A percentile compares a stretch with the other conserved stretches of the same genome.
These are phyloP conservation scores for Trypanosoma cruzi DNA, from an alignment of 208 protist genomes.

Conservation along the genomic window DNA sequence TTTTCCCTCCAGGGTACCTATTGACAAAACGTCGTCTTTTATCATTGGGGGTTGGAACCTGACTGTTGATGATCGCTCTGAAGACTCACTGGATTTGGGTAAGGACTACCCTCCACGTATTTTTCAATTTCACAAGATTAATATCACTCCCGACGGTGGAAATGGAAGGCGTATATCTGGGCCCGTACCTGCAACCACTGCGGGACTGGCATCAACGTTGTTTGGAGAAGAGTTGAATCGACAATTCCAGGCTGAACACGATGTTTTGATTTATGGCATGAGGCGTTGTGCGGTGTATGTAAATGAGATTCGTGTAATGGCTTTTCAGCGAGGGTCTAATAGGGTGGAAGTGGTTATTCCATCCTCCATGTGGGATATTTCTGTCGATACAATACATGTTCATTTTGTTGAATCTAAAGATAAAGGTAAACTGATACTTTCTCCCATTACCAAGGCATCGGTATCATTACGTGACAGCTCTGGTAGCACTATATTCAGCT, in stretches of 20 bases:
- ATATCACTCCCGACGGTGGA: background rate
- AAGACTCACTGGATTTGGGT: background rate
- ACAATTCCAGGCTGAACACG: background rate
- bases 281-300: constrained; percentile 36
- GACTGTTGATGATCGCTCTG: constrained; percentile 15
- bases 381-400: constrained; percentile 19
- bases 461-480: constrained; percentile 36
- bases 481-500: constrained; percentile 28
- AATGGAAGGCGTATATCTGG: background rate
- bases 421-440: constrained; percentile 33
- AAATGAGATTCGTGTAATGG: constrained; percentile 27
- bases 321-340: constrained; percentile 35
- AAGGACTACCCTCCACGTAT: constrained; percentile 23
- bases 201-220: constrained; percentile 21
- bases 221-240: constrained; percentile 30
- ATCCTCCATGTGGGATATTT: constrained; percentile 22
- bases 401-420: constrained; percentile 24
- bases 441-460: constrained; percentile 30
- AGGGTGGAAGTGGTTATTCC: constrained; percentile 42
- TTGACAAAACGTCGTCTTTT: constrained; percentile 39
- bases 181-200: background rate
- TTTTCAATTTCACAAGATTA: constrained; percentile 10
- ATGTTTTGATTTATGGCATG: constrained; percentile 36
- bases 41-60: constrained; percentile 43
- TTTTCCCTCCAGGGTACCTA: constrained; percentile 34